Evolutionary conservation across 495 filamentous ascomycete genomes (phyloP).

Genomic region (Usnea hakonensis): DNA sequence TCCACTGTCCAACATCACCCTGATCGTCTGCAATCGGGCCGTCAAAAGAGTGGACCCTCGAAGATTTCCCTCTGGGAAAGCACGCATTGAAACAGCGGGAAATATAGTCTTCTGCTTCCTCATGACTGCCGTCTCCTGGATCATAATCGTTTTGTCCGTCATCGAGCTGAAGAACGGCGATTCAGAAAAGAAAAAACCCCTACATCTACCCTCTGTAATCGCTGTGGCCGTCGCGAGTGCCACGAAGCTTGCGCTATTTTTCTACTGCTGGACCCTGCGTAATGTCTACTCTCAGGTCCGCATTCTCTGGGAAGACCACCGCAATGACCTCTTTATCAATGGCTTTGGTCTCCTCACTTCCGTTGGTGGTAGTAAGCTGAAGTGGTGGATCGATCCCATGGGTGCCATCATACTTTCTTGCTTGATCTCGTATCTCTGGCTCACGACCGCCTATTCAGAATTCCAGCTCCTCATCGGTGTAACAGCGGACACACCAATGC

Average conservation of each 20-base stretch:
- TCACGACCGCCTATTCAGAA: conserved; percentile 76
- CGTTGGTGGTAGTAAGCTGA: conserved; percentile 75
- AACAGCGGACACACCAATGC: conserved; percentile 72
- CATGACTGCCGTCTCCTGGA: conserved; percentile 85
- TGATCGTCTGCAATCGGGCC: conserved; percentile 82
- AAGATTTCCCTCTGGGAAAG: conserved; percentile 89
- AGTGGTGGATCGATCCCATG: conserved; percentile 93
- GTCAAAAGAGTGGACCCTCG: conserved; percentile 81
- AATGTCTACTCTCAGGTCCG: conserved; percentile 84
- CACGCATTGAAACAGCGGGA: conserved; percentile 88
- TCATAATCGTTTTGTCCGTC: conserved; percentile 81
- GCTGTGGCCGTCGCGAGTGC: conserved; percentile 77
- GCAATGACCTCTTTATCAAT: conserved; percentile 84
- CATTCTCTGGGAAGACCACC: conserved; percentile 89
- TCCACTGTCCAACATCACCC: conserved; percentile 79
- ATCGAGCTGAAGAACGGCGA: conserved; percentile 52
- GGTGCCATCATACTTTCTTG: conserved; percentile 79
- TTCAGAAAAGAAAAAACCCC: conserved; percentile 42
- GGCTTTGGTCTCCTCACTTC: conserved; percentile 86
- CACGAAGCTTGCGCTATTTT: conserved; percentile 76
- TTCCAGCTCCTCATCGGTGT: conserved; percentile 88
- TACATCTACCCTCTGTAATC: conserved; percentile 80
- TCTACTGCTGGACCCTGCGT: conserved; percentile 87
- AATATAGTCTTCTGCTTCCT: conserved; percentile 97
- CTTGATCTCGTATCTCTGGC: conserved; percentile 71